Evolutionary conservation across 108 stramenopile genomes (phyloP).

Genomic region (Skeletonema potamos): DNA sequence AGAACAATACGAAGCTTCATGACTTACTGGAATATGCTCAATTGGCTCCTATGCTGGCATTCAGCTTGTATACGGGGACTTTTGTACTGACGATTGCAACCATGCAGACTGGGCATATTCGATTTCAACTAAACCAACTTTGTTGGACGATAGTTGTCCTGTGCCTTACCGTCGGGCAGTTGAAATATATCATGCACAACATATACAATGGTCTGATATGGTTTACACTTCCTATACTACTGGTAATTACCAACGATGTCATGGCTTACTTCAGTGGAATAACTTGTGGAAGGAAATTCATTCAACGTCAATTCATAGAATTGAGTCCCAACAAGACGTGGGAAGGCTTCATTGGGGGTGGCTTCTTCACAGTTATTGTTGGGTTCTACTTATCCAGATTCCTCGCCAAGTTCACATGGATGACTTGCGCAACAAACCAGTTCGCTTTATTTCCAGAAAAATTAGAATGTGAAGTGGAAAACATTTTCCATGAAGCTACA

Average conservation of each 20-base stretch:
- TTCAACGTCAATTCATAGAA: conserved; percentile 83
- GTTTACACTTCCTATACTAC: conserved; percentile 92
- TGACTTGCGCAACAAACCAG: conserved; percentile 89
- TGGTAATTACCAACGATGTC: conserved; percentile 95
- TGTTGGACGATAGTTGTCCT: conserved; percentile 96
- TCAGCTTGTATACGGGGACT: conserved; percentile 79
- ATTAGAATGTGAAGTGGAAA: conserved; percentile 80
- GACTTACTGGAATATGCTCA: conserved; percentile 60
- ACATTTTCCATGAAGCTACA: conserved; percentile 67
- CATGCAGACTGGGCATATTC: conserved; percentile 87
- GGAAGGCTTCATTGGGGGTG: conserved; percentile 95
- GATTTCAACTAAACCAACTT: conserved; percentile 95
- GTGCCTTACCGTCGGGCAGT: conserved; percentile 89
- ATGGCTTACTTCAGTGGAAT: conserved; percentile 96
- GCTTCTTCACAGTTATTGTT: conserved; percentile 86
- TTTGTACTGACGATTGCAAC: conserved; percentile 94
- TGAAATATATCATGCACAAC: conserved; percentile 96
- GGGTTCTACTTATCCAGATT: conserved; percentile 87
- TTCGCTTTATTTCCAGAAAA: conserved; percentile 63
- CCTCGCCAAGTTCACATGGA: conserved; percentile 83
- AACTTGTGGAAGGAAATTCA: conserved; percentile 91
- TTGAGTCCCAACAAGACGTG: conserved; percentile 97
- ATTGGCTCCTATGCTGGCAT: conserved; percentile 62
- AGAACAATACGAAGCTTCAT: conserved; percentile 66
- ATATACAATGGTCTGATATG: conserved; percentile 98